Evolutionary conservation across 225 moss, liverwort and hornwort genomes (phyloP).

Genomic region (Polytrichum commune): DNA sequence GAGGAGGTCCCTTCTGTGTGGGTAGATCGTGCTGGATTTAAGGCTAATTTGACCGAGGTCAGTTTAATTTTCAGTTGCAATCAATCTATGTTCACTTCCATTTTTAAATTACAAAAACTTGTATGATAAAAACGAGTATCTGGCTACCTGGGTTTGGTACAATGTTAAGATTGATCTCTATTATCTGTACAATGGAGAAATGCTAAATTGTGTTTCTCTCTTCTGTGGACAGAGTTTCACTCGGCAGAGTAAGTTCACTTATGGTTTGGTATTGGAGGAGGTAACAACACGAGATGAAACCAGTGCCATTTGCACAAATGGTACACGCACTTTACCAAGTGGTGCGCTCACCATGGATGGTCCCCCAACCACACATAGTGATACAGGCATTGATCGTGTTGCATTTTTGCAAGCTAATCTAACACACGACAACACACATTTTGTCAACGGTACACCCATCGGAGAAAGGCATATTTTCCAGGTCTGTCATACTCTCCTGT

Average conservation of each 20-base stretch:
- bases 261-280: conserved; percentile 87
- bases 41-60: conserved; percentile 80
- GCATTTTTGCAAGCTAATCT: conserved; percentile 92
- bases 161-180: too few relatives aligned
- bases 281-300: conserved; percentile 98
- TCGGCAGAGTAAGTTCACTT: conserved; percentile 84
- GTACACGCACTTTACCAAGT: conserved; percentile 77
- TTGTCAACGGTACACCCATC: conserved; percentile 86
- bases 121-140: too few relatives aligned
- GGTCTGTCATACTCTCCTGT: conserved; percentile 13
- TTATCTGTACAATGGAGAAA: too few relatives aligned
- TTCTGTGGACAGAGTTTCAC: conserved; percentile 56
- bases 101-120: too few relatives aligned
- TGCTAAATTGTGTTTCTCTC: not conserved
- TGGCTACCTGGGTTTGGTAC: too few relatives aligned
- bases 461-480: conserved; percentile 85
- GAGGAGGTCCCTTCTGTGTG: conserved; percentile 93
- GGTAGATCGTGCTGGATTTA: conserved; percentile 89
- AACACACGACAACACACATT: conserved; percentile 83
- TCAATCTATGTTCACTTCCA: too few relatives aligned
- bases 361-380: conserved; percentile 90
- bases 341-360: conserved; percentile 70
- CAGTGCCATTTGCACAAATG: conserved; percentile 80
- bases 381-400: conserved; percentile 82
- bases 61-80: not conserved